Evolutionary conservation across 495 filamentous ascomycete genomes (phyloP).

Genomic region (Aspergillus conjunctus): DNA sequence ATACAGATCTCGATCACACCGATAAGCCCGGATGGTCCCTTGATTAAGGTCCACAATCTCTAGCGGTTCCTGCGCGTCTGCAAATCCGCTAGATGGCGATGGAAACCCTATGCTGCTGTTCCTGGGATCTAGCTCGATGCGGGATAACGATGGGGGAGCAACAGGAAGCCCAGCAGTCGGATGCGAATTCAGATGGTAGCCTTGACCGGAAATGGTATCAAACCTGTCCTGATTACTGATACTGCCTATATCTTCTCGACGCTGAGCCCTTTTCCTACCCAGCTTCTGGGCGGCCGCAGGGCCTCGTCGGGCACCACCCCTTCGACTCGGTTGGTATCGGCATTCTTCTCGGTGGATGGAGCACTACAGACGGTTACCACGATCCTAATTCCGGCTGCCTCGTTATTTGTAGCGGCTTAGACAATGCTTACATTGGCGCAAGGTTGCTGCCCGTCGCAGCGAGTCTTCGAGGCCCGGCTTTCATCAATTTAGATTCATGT

Average conservation of each 20-base stretch:
- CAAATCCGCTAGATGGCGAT: not conserved
- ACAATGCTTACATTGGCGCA: conserved; percentile 48
- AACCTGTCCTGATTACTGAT: not conserved
- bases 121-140: conserved; percentile 6
- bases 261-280: conserved; percentile 20
- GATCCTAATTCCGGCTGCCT: not conserved
- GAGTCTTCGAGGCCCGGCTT: conserved; percentile 53
- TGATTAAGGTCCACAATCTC: not conserved
- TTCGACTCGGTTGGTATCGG: conserved; percentile 51
- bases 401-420: not conserved
- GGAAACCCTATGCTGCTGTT: too few species aligned
- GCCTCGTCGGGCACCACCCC: conserved; percentile 48
- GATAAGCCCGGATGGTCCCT: conserved; percentile 24
- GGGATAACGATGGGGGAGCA: not conserved
- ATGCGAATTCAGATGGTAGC: conserved; percentile 1
- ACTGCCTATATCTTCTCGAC: conserved; percentile 1
- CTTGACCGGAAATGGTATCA: not conserved
- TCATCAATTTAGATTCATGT: conserved; percentile 12
- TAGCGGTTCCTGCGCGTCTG: not conserved
- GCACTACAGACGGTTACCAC: conserved; percentile 36
- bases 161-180: not conserved
- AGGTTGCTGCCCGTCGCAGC: conserved; percentile 52
- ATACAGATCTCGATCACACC: conserved; percentile 34
- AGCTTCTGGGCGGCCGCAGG: conserved; percentile 5
- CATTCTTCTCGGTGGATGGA: conserved; percentile 44